Evolutionary conservation across 2,329 filamentous ascomycete genomes (phyloP).

Genomic region (Aspergillus quadrilineatus): DNA sequence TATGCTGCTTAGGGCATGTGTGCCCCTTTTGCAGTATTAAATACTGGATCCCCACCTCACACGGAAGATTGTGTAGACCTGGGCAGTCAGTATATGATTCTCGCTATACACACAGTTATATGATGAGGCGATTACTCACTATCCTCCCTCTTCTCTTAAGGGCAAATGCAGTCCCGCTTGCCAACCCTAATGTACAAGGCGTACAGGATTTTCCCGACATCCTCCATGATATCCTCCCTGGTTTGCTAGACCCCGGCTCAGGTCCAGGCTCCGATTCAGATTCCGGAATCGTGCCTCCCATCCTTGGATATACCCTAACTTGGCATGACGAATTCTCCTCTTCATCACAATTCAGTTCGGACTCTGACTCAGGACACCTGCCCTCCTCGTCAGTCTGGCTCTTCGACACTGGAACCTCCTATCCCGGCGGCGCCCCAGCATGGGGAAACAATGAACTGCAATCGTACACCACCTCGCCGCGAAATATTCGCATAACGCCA

Average conservation of each 20-base stretch:
- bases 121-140: background rate
- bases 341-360: background rate
- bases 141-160: background rate
- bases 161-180: background rate
- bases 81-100: background rate
- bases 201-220: background rate
- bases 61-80: background rate
- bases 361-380: background rate
- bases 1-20: background rate
- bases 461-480: conserved; percentile 5
- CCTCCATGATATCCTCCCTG: background rate
- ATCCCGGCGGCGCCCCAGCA: conserved; percentile 9
- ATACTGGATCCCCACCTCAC: background rate
- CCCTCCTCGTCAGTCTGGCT: conserved; percentile 11
- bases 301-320: conserved; percentile 8
- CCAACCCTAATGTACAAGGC: background rate
- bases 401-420: conserved; percentile 10
- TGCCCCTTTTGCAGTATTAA: background rate
- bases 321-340: conserved; percentile 14
- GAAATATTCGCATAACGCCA: conserved; percentile 6
- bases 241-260: background rate
- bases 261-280: background rate
- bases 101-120: background rate
- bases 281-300: background rate
- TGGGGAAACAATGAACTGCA: conserved; percentile 14